Base-by-base conservation (phyloP, 1,284 basidiomycete genomes). In the Amylostereum chailletii region DNA sequence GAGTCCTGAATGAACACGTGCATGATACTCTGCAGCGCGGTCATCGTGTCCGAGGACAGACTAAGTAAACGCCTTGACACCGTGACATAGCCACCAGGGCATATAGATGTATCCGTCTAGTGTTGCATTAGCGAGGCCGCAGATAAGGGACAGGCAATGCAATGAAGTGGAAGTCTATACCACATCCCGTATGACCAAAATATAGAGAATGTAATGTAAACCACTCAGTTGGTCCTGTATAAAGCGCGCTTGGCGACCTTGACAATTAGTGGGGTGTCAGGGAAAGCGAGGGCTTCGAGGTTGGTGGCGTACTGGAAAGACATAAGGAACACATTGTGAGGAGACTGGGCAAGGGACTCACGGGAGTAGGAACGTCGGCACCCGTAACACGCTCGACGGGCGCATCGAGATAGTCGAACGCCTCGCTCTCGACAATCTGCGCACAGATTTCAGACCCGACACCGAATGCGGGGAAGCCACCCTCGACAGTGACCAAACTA, bases 381-480 rank as follows among this genome's bases (percentile, higher is more conserved):
- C 96, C 96, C 54, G 96, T 98, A 57, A 99, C 77, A 58, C 96
- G 87, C 78, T 99, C 96, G 48, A 97, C 91, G 30, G 95, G 91
- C 29, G 95, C 94, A 71, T 99, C 96, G 45, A 98, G 85, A 74
- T 91, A 95, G 71, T 96, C 92, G 64, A 94, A 97, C 4, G 91
- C 94, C 60, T 94, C 88, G 61, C 90, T 93, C 77, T 99, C 95
- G 55, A 94, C 77, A 60, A 96, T 89, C 69, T 95, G 92, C 10
- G 95, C 94, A 60, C 90, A 92, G 62, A 99, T 96, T 72, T 99
- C 96, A 60, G 91, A 94, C 56, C 95, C 95, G 50, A 99, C 94
- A 72, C 96, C 93, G 68, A 98, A 99, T 45, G 82, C 86, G 44
- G 96, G 96, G 91, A 97, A 99, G 48, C 96, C 96, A 71, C 94